Evolutionary conservation across 148 eudicot genomes (phyloP), one percentile per base, ranked within the genome.

Genomic region (Amaranthus palmeri): DNA sequence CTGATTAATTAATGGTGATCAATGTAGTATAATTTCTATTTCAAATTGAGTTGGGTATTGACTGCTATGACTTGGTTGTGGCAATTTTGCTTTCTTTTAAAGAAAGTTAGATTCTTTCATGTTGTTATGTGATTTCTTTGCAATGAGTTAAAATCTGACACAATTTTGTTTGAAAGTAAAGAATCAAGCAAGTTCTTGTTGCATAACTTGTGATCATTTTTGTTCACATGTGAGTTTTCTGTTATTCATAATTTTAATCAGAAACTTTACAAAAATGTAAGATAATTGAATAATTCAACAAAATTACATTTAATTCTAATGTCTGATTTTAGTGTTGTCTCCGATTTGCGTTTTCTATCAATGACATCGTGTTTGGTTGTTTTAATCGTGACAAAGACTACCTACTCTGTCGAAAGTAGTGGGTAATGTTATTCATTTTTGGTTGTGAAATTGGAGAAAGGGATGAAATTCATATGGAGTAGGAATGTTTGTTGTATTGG

Each of bases 91-190:
- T 60, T 75, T 40, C 43, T 18, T 68, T 61, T 45, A 4, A 25
- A 61, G 61, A 61, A 18, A 61, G 53, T 36, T 53, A 17, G 68
- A 69, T 61, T 76, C 68, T 53, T 61, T 52, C 36, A 59, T 18
- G 42, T 61, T 45, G 57, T 5, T 17, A 53, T 69, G 50, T 4
- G 36, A 54, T 25, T 55, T 55, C 17, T 69, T 54, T 62, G 40
- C 46, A 67, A 54, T 55, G 8, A 7, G 47, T 3, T 41, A 69
- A 41, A 17, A 5, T 64, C 6, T 73, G 45, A 11, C 57, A 50
- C 15, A 18, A 3, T 18, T 43, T 4, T 54, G 43, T 25, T 59
- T 57, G 42, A 67, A 74, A 74, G 77, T 49, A 74, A 74, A 74
- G 77, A 67, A 74, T 74, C 77, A 49, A 14, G 15, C 10, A 11